Base-by-base conservation (phyloP, 2,329 filamentous ascomycete species). In the Aspergillus amoenus region DNA sequence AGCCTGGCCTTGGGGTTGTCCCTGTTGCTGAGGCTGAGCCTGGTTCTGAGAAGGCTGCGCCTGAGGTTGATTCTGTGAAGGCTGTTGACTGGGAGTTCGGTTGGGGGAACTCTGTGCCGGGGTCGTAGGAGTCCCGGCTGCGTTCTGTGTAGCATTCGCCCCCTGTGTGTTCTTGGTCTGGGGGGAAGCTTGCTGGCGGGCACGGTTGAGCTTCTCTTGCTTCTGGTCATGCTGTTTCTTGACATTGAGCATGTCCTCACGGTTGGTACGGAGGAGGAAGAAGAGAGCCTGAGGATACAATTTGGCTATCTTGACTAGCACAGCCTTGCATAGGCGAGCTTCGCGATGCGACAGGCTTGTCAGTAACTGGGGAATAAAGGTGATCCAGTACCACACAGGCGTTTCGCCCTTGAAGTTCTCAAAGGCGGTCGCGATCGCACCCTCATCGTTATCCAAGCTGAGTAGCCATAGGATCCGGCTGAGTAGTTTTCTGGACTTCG, bases 311-410 rank as follows among this genome's bases (percentile, higher is more conserved):
- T 94, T 96, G 22, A 91, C 84, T 17, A 99, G 82, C 49, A 99
- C 91, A 50, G 86, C 85, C 71, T 94, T 89, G 44, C 93, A 90
- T 47, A 95, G 88, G 4, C 87, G 86, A 12, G 92, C 93, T 75
- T 99, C 95, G 66, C 93, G 93, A 69, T 97, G 88, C 2, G 90
- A 91, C 50, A 99, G 82, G 52, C 93, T 94, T 43, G 91, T 93
- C 32, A 99, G 84, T 42, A 99, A 83, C 74, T 99, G 94, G 17
- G 94, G 94, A 62, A 99, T 97, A 73, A 96, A 99, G 0, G 93
- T 97, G 65, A 97, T 97, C 94, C 94, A 99, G 77, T 97, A 99
- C 94, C 94, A 99, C 12, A 96, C 91, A 0, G 93, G 92, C 2
- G 92, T 96, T 66, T 99, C 95, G 51, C 94, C 94, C 79, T 97